Base-by-base conservation (phyloP, 2,329 filamentous ascomycete genomes). In the Beauveria bassiana region DNA sequence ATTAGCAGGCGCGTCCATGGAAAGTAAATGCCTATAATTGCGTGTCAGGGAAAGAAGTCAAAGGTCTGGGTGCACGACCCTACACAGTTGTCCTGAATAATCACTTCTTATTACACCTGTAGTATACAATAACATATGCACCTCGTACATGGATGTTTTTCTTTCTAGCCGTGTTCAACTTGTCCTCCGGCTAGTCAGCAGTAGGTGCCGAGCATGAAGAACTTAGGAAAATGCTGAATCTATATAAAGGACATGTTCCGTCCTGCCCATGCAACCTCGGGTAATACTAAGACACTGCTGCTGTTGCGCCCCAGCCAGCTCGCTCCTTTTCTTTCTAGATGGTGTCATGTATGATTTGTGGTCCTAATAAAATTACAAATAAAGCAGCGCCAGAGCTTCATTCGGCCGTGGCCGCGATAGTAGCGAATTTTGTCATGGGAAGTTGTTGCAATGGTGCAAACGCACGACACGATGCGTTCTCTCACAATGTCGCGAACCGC, bases 91-190 rank as follows among this genome's bases (percentile, higher is more conserved):
- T 43, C 43, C 43, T 61, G 50, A 61, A 55, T 22, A 42, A 24
- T 50, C 50, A 55, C 43, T 55, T 50, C 51, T 56, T 55, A 61
- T 49, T 55, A 61, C 51, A 55, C 59, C 51, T 55, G 31, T 61
- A 61, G 42, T 61, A 61, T 61, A 61, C 59, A 61, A 55, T 43
- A 18, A 61, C 43, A 61, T 55, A 51, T 55, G 51, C 51, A 55
- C 31, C 50, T 61, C 51, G 51, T 55, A 55, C 59, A 61, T 42
- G 38, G 47, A 45, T 55, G 42, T 55, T 43, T 59, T 26, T 50
- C 14, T 38, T 53, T 46, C 22, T 46, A 40, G 16, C 42, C 55
- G 22, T 42, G 31, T 31, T 50, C 59, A 55, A 49, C 51, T 49
- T 38, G 20, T 24, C 24, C 24, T 22, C 20, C 43, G 16, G 22